Base-by-base conservation (phyloP, 2,329 filamentous ascomycete genomes). In the Ascomycota sp. region DNA sequence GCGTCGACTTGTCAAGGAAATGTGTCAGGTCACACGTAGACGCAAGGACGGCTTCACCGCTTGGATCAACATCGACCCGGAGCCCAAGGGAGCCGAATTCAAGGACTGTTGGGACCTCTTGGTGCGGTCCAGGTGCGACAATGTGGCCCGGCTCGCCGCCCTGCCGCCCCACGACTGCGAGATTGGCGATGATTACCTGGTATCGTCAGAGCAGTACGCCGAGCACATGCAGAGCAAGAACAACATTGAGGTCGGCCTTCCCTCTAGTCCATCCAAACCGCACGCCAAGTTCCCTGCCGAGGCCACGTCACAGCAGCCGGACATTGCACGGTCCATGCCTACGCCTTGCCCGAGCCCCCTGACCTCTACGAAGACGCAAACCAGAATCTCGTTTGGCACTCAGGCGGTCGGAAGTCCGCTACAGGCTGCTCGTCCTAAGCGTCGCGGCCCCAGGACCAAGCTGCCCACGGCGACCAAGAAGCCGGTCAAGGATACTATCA, bases 21-120 rank as follows among this genome's bases (percentile, higher is more conserved):
- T 95, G 65, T 94, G 83, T 49, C 72, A 75, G 29, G 75, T 82
- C 21, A 80, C 91, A n/a, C 69, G 85, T 36, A 71, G 75, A 42
- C 71, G 82, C 32, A 71, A 70, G 39, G 79, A 91, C 40, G 85
- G 86, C 1, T 69, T 93, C 34, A 82, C 85, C 0, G 75, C 91
- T 29, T 98, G 86, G 82, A 80, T 98, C 53, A 95, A 95, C 52
- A 70, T 82, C 31, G 83, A 93, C 35, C 63, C 79, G 0, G 79
- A 82, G 39, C 89, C 89, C 1, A 66, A 74, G 26, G 76, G 79
- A 13, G 74, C 70, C 38, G 83, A 94, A 34, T 75, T 95, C 37
- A 85, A 86, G 46, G 77, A 91, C 37, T 83, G 81, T 44, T 98
- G 85, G 77, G 89, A 98, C 51, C 56, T 94, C 35, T 71, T 95